These are phyloP conservation scores for Orbilia blumenaviensis DNA, from an alignment of 2,329 filamentous ascomycete genomes.

Conservation along the genomic window DNA sequence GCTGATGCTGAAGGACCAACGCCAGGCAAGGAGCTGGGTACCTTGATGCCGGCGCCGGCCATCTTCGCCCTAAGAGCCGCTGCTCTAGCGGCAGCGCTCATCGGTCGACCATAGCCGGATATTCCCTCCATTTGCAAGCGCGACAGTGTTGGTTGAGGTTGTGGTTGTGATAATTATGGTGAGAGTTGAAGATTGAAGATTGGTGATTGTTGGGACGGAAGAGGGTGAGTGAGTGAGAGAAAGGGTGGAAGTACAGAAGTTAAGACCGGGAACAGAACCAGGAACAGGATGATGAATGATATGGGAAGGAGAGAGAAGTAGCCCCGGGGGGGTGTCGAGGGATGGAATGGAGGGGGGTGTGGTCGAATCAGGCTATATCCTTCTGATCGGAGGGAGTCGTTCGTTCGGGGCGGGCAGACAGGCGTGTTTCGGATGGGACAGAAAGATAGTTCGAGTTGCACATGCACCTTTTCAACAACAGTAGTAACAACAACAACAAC, in stretches of 20 bases:
- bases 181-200: neutral
- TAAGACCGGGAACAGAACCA: no score
- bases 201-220: neutral
- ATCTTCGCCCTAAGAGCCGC: constrained; percentile 49
- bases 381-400: neutral
- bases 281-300: no score
- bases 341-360: no score
- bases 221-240: no score
- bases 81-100: constrained; percentile 41
- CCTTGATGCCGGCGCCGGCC: constrained; percentile 30
- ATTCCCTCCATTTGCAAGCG: constrained; percentile 32
- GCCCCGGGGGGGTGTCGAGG: neutral
- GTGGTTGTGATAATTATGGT: neutral
- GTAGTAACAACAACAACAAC: neutral
- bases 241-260: no score
- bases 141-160: neutral
- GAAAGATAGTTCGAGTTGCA: neutral
- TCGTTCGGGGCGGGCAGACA: no score
- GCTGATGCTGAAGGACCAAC: neutral
- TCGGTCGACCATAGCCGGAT: constrained; percentile 27
- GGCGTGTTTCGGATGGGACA: neutral
- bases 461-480: neutral
- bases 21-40: constrained; percentile 15
- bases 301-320: no score
- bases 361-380: constrained; percentile 14